phyloP scores from a whole-genome alignment of 768 basidiomycete species.

The Solioccasus polychromus region DNA sequence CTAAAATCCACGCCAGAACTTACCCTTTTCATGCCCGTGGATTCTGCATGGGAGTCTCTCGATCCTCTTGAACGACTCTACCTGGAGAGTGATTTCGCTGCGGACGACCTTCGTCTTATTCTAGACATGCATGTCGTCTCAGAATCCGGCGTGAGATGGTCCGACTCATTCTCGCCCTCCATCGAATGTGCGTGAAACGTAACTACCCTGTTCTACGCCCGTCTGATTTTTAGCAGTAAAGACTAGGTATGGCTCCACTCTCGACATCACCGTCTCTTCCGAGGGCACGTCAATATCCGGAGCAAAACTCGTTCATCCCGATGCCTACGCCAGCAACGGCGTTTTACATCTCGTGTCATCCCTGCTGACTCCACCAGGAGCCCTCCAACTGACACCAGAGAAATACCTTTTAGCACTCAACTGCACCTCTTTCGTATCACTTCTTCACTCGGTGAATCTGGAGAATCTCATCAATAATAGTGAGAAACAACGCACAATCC shows the following conservation, averaged over 20 bases:
- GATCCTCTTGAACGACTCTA: slow-evolving; percentile 80
- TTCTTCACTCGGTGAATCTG: slow-evolving; percentile 83
- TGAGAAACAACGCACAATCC: slow-evolving; percentile 74
- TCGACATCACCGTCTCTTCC: slow-evolving; percentile 56
- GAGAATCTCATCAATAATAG: slow-evolving; percentile 67
- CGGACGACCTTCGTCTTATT: slow-evolving; percentile 74
- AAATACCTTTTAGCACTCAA: slow-evolving; percentile 92
- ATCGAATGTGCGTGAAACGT: slow-evolving; percentile 48
- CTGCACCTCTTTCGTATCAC: slow-evolving; percentile 85
- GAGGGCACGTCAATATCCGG: slow-evolving; percentile 55
- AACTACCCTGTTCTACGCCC: neutral
- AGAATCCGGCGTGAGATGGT: slow-evolving; percentile 59
- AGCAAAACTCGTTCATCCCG: slow-evolving; percentile 64
- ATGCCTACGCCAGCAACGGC: slow-evolving; percentile 93
- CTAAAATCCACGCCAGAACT: slow-evolving; percentile 69
- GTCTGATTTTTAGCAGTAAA: slow-evolving; percentile 49
- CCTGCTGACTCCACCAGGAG: slow-evolving; percentile 73
- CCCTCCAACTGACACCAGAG: slow-evolving; percentile 84
- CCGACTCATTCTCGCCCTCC: slow-evolving; percentile 53
- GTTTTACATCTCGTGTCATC: slow-evolving; percentile 88
- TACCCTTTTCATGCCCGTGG: slow-evolving; percentile 86
- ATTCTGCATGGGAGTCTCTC: slow-evolving; percentile 80
- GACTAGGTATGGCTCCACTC: slow-evolving; percentile 61
- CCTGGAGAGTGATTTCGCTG: slow-evolving; percentile 83
- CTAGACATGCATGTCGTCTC: slow-evolving; percentile 74